phyloP scores from a whole-genome alignment of 176 grass and related monocot species.

The Olyra latifolia region DNA sequence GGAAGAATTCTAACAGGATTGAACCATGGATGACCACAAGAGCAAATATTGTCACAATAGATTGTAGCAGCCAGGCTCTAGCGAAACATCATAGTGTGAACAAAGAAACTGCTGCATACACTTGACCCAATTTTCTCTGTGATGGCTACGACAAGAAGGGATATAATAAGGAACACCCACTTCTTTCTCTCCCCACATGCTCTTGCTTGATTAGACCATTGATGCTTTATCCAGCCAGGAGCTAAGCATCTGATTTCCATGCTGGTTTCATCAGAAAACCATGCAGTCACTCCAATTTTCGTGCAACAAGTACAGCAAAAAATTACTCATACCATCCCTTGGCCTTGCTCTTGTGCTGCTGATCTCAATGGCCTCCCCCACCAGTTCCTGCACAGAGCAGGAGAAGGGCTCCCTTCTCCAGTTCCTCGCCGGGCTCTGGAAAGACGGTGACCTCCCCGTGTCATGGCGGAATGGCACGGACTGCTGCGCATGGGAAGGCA shows the following conservation, averaged over 20 bases:
- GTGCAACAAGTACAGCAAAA: too few species aligned
- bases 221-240: neutral
- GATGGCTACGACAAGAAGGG: neutral
- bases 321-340: too few species aligned
- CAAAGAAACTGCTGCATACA: neutral
- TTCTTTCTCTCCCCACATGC: neutral
- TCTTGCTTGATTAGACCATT: constrained; percentile 16
- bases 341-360: too few species aligned
- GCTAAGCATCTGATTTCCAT: neutral
- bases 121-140: constrained; percentile 14
- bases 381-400: too few species aligned
- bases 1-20: neutral
- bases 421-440: constrained; percentile 8
- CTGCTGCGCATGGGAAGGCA: constrained; percentile 32
- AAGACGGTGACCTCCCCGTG: neutral
- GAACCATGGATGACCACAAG: neutral
- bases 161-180: neutral
- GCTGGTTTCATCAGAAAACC: neutral
- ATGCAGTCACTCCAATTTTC: too few species aligned
- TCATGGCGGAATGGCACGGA: constrained; percentile 7
- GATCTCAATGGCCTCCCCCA: too few species aligned
- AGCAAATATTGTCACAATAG: neutral
- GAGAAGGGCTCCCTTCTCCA: constrained; percentile 25
- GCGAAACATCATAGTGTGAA: constrained; percentile 13
- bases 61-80: neutral